These are phyloP conservation scores for Pythium apleroticum DNA, from an alignment of 352 stramenopile species.

Conservation along the genomic window DNA sequence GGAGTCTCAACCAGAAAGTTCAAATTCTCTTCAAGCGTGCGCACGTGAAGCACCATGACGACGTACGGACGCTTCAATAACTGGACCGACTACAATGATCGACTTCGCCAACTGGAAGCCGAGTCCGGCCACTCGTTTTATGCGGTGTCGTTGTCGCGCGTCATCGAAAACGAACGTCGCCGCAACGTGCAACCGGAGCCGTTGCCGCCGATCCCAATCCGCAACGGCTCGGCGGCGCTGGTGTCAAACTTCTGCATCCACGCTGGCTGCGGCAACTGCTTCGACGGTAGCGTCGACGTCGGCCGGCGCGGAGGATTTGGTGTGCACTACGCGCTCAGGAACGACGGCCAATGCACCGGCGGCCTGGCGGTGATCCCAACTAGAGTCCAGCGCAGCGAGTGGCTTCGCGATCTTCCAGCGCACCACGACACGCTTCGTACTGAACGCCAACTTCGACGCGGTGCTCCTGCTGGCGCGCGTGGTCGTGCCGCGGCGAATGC, in stretches of 20 bases:
- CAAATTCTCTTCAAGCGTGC: too few species aligned
- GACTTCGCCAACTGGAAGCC: too few species aligned
- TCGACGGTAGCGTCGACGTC: not conserved
- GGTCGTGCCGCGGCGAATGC: too few species aligned
- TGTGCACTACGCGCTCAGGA: not conserved
- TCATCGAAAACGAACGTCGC: not conserved
- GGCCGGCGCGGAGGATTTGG: not conserved
- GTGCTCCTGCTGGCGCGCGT: too few species aligned
- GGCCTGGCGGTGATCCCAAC: not conserved
- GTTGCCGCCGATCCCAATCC: not conserved
- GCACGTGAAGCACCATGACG: too few species aligned
- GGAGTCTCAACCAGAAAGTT: too few species aligned
- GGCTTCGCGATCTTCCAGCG: not conserved
- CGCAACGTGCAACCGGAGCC: too few species aligned
- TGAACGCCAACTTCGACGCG: not conserved
- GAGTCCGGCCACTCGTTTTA: too few species aligned
- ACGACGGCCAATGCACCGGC: not conserved
- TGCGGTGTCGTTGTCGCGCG: too few species aligned
- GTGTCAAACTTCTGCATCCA: not conserved
- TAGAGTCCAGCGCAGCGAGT: not conserved
- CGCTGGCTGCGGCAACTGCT: not conserved
- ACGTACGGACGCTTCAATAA: too few species aligned
- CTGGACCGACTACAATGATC: too few species aligned
- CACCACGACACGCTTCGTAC: not conserved
- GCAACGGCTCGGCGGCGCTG: not conserved